Evolutionary conservation across 2,329 filamentous ascomycete species (phyloP).

Genomic region (Xylaria sp.): DNA sequence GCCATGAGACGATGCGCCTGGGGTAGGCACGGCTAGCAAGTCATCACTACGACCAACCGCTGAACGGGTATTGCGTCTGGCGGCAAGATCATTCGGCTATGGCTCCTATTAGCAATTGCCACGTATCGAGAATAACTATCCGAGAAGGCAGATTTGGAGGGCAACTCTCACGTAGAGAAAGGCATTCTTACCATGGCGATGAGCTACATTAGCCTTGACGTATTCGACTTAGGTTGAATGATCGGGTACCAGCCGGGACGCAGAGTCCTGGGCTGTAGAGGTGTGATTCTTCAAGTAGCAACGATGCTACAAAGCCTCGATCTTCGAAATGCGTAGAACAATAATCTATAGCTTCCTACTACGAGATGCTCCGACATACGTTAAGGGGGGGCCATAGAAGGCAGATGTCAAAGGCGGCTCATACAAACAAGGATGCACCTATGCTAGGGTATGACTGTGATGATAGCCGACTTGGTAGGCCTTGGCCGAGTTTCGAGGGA

Average conservation of each 20-base stretch:
- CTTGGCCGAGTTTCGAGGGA: too few species aligned
- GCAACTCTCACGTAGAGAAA: neutral
- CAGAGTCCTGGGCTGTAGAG: neutral
- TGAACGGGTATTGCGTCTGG: neutral
- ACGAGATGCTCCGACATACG: neutral
- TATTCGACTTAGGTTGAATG: neutral
- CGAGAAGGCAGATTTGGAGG: neutral
- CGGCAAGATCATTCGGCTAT: neutral
- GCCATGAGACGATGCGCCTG: neutral
- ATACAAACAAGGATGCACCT: neutral
- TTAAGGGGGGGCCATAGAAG: neutral
- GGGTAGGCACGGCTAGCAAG: neutral
- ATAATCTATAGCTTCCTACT: neutral
- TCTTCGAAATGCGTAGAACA: neutral
- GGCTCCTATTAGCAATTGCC: slow-evolving; percentile 4
- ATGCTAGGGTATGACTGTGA: neutral
- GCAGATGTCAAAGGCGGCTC: neutral
- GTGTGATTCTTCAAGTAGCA: neutral
- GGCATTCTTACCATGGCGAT: slow-evolving; percentile 17
- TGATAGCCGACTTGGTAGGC: too few species aligned
- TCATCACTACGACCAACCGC: neutral
- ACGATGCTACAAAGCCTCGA: neutral
- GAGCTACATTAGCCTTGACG: neutral
- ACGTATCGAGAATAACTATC: neutral
- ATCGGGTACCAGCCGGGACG: neutral